These are phyloP conservation scores for Afroboletus lepidellus DNA, from an alignment of 1,284 basidiomycete species.

Conservation along the genomic window DNA sequence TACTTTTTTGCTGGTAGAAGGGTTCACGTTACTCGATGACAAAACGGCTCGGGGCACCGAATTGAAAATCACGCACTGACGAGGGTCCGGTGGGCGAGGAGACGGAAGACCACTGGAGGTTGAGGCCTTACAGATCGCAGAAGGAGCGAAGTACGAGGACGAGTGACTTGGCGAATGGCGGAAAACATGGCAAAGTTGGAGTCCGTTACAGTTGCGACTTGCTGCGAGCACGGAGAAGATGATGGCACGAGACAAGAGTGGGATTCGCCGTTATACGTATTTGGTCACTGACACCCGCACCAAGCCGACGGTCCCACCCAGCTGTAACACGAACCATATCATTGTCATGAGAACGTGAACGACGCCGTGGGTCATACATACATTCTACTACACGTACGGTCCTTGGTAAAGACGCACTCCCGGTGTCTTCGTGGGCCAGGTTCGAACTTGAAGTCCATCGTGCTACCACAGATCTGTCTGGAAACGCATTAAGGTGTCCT, in stretches of 20 bases:
- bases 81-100: constrained; percentile 24
- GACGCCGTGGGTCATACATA: background rate
- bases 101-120: background rate
- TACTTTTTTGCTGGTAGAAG: constrained; percentile 68
- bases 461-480: no score
- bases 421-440: no score
- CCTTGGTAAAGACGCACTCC: no score
- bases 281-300: constrained; percentile 19
- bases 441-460: no score
- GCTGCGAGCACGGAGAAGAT: background rate
- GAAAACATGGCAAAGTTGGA: constrained; percentile 22
- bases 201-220: background rate
- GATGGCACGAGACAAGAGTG: background rate
- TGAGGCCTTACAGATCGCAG: constrained; percentile 1
- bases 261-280: constrained; percentile 15
- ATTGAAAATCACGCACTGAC: constrained; percentile 27
- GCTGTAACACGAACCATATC: background rate
- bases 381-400: background rate
- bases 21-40: background rate
- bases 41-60: background rate
- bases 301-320: constrained; percentile 5
- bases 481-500: no score
- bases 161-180: constrained; percentile 23
- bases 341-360: background rate
- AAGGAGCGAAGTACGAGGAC: constrained; percentile 11